Base-by-base conservation (phyloP, 2,329 filamentous ascomycete species). In the Thelonectria blattea region DNA sequence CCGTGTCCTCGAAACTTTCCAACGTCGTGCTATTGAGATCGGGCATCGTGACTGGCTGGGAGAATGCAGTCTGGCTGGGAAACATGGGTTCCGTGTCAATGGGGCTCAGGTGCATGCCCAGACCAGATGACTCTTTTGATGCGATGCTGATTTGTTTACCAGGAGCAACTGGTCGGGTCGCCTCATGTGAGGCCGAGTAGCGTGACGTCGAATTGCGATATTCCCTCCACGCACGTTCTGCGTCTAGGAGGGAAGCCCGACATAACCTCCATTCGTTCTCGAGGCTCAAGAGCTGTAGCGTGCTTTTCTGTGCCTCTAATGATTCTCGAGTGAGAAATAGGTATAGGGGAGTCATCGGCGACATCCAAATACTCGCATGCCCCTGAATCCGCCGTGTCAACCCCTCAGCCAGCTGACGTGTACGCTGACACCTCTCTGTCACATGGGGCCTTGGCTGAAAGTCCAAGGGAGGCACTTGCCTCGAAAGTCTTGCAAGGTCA, bases 181-280 rank as follows among this genome's bases (percentile, higher is more conserved):
- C 27, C 9, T n/a, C 18, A 12, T 37, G 30, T 8, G 27, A 5
- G 10, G 18, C 10, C 2, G 30, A 41, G 10, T 39, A 41, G 10
- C n/a, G 5, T 27, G 17, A 6, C 1, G 11, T 15, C 2, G 55
- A n/a, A 15, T 20, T 48, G 18, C 52, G 51, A 7, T 14, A 5
- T 7, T 27, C 27, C 32, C 55, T 27, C 55, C 49, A 58, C 12
- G 32, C 14, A 6, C 45, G 42, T 22, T 58, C 48, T 39, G 46
- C 18, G 8, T 47, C 48, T 12, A 30, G 42, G 7, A 52, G 17
- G 1, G 42, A 52, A 55, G 41, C 43, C 8, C 18, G 18, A 11
- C 43, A 47, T 2, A 43, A 1, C 17, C 49, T 53, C 22, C 34
- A 18, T 10, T 22, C 37, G 11, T 52, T 20, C 11, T 48, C 50